Evolutionary conservation across 164 flowering plant species (phyloP).

Genomic region (Litsea cubeba): DNA sequence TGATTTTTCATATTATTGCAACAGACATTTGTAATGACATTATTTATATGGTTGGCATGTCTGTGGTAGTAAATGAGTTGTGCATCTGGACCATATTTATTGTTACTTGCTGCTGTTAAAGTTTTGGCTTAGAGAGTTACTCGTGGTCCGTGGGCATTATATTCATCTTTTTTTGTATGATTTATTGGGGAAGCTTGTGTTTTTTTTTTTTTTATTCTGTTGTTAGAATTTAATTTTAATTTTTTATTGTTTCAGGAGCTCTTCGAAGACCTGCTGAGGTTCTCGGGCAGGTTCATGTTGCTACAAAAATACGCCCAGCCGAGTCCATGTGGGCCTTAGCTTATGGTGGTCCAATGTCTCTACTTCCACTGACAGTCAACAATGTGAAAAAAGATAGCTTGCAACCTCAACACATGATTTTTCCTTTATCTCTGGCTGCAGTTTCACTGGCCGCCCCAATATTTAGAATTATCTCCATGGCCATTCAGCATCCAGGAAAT

Average conservation of each 20-base stretch:
- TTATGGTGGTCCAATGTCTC: slow-evolving; percentile 90
- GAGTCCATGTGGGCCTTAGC: slow-evolving; percentile 94
- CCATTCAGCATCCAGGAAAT: slow-evolving; percentile 82
- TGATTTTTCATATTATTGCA: not conserved
- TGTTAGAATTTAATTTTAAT: not conserved
- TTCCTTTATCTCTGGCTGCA: slow-evolving; percentile 52
- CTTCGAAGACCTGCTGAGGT: slow-evolving; percentile 90
- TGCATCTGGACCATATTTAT: not conserved
- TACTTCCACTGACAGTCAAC: slow-evolving; percentile 79
- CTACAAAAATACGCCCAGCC: slow-evolving; percentile 67
- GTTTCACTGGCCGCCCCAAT: slow-evolving; percentile 75
- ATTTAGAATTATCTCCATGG: slow-evolving; percentile 75
- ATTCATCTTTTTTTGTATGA: not conserved
- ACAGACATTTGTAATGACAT: not conserved
- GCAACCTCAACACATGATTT: slow-evolving; percentile 58
- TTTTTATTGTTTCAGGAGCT: slow-evolving; percentile 37
- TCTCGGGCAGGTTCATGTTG: slow-evolving; percentile 97
- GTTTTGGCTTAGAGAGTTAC: not conserved
- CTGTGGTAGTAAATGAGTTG: not conserved
- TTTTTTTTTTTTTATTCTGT: not conserved
- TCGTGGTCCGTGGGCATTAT: not conserved
- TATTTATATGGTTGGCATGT: not conserved
- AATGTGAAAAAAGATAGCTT: slow-evolving; percentile 59
- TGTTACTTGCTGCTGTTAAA: not conserved
- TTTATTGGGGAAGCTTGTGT: not conserved